Evolutionary conservation across 2,329 filamentous ascomycete species (phyloP), one percentile per base, ranked within the genome.

Genomic region (Phialemonium atrogriseum): DNA sequence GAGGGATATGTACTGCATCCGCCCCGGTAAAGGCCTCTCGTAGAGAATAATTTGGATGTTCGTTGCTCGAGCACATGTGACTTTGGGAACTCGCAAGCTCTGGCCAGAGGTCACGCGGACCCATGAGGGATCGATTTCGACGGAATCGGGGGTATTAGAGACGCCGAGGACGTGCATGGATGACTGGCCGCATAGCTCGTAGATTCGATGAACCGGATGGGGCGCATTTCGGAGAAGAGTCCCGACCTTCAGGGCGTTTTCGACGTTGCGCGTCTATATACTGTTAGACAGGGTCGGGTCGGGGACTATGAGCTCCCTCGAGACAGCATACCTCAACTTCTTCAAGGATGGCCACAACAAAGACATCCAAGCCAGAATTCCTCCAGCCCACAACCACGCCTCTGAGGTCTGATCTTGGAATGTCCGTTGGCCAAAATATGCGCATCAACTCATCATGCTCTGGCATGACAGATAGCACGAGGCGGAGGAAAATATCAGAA

Each of bases 401-500:
- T 24, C 85, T 76, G 35, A 74, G 68, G 45, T 77, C 73, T 34
- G 80, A 83, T 56, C 69, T 72, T 33, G 74, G 70, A 50, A 85
- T 77, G 62, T 94, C 88, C 51, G 83, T 83, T 50, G 91, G 93
- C 91, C 91, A 98, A 66, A 98, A 96, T 65, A 98, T 80, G 68
- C 91, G 86, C 80, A 96, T 86, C 67, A 96, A 70, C 52, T 84
- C 88, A 84, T 91, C 75, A 69, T 77, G 69, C 63, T 75, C 73
- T 66, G 73, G 66, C 75, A 80, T 80, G 69, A 68, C 72, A 46
- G 39, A 41, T 39, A 47, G 47, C 45, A 46, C 46, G 46, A 40
- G 40, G 48, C 44, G 46, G 33, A 33, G 32, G 29, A 33, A 35
- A 35, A 51, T 45, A 46, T 71, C 74, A 96, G 60, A 98, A 96